Base-by-base conservation (phyloP, 2,329 filamentous ascomycete genomes). In the Colletotrichum coccodes region DNA sequence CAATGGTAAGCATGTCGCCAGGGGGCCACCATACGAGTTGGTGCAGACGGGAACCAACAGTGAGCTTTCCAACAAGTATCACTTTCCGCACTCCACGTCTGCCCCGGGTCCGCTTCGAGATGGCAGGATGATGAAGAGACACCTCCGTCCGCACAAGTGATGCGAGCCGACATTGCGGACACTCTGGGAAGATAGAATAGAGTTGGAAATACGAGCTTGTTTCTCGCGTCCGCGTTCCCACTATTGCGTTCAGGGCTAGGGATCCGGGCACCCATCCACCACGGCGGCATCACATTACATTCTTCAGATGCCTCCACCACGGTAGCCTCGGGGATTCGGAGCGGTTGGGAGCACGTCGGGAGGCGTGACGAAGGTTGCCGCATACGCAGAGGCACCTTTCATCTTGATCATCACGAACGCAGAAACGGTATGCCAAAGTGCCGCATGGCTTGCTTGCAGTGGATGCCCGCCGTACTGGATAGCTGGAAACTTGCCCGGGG, bases 161-260 rank as follows among this genome's bases (percentile, higher is more conserved):
- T 18, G 11, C 46, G 46, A 30, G 46, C 46, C 5, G 6, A 6
- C 16, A 32, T 21, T 11, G 47, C 5, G 18, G n/a, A 30, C 56
- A 18, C 38, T 16, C 28, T 34, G 21, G 26, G 52, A 64, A 21
- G 64, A 44, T 36, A n/a, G 60, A 68, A 57, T 64, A 68, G 60
- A 68, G 64, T 68, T 68, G 64, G 42, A 18, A 14, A 42, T n/a
- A 12, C 30, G 30, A 52, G 49, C 30, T 52, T 52, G 38, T 62
- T 38, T 18, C 38, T 52, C 30, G 26, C 23, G 30, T 36, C 30
- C 26, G n/a, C 23, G 28, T 40, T 12, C 44, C 32, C 64, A 52
- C 64, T 64, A 68, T 58, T 59, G 64, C 64, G 59, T 23, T 58
- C 26, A 7, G 21, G n/a, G 38, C 52, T 58, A 38, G 60, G 46